phyloP scores from a whole-genome alignment of 345 rosid species.

The Fremontodendron californicum region DNA sequence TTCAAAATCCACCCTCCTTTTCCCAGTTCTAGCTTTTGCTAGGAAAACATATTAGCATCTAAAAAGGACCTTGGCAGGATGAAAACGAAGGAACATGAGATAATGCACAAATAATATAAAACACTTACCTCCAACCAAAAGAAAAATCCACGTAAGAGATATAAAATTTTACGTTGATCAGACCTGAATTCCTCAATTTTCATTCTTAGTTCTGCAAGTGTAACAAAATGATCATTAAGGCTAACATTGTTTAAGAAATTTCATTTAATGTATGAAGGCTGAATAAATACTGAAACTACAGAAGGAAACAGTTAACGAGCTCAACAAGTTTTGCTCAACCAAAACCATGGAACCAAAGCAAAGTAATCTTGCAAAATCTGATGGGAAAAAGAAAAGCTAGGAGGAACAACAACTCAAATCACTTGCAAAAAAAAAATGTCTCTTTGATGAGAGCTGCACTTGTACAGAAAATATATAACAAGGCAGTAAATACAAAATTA shows the following conservation, averaged over 20 bases:
- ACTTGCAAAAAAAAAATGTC: not conserved
- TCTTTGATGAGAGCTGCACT: not conserved
- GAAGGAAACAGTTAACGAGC: not conserved
- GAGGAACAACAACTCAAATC: not conserved
- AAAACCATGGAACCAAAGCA: not conserved
- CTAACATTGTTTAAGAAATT: not conserved
- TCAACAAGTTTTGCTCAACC: not conserved
- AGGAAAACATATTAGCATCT: not conserved
- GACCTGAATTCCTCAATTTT: not conserved
- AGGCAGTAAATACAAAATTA: not conserved
- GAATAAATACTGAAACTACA: not conserved
- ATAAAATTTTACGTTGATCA: not conserved
- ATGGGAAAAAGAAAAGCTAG: not conserved
- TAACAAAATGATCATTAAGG: not conserved
- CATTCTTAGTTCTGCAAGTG: not conserved
- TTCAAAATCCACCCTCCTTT: not conserved
- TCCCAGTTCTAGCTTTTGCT: not conserved
- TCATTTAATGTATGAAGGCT: not conserved
- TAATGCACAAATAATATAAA: not conserved
- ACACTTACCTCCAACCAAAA: not conserved
- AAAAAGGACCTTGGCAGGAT: not conserved
- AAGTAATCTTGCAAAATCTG: not conserved
- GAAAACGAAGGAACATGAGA: not conserved
- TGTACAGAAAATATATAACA: no score
- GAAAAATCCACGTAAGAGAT: not conserved